Percentiles rank a stretch among this genome's conserved stretches.
These are phyloP conservation scores for Fusarium multiceps DNA, from an alignment of 2,329 filamentous ascomycete species.

Conservation along the genomic window DNA sequence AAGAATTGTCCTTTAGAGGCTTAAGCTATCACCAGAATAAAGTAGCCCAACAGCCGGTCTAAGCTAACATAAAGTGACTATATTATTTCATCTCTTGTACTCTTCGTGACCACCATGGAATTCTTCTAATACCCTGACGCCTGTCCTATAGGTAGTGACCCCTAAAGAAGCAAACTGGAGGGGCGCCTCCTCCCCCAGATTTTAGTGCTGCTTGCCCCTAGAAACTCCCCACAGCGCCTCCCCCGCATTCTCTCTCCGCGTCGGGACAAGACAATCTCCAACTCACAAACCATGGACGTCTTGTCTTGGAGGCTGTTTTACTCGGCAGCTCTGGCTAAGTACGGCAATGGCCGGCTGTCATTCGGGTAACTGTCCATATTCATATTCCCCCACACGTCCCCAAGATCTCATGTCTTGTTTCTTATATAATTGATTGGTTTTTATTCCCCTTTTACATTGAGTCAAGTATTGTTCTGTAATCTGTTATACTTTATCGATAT, in stretches of 20 bases:
- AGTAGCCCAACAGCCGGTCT: background rate
- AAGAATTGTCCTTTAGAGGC: background rate
- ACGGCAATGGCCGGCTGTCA: constrained; percentile 54
- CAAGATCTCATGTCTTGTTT: constrained; percentile 3
- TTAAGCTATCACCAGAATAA: background rate
- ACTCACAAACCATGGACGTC: constrained; percentile 1
- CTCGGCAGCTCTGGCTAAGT: constrained; percentile 45
- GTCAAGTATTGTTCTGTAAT: background rate
- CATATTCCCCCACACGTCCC: constrained; percentile 26
- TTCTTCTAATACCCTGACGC: background rate
- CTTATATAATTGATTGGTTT: background rate
- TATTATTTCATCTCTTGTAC: background rate
- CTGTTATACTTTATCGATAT: constrained; percentile 4
- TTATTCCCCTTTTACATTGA: background rate
- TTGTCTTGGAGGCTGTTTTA: constrained; percentile 4
- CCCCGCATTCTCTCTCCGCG: constrained; percentile 33
- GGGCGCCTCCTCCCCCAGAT: constrained; percentile 12
- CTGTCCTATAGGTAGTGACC: background rate
- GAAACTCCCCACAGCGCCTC: constrained; percentile 18
- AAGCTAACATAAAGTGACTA: background rate
- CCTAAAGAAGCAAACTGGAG: background rate
- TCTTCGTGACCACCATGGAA: too few species aligned
- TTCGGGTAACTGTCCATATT: constrained; percentile 36
- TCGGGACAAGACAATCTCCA: constrained; percentile 11
- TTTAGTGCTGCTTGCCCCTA: constrained; percentile 20